A percentile compares a stretch with the other conserved stretches of the same genome.
phyloP scores from a whole-genome alignment of 257 asterid species.

The Solanum medicagineum region DNA sequence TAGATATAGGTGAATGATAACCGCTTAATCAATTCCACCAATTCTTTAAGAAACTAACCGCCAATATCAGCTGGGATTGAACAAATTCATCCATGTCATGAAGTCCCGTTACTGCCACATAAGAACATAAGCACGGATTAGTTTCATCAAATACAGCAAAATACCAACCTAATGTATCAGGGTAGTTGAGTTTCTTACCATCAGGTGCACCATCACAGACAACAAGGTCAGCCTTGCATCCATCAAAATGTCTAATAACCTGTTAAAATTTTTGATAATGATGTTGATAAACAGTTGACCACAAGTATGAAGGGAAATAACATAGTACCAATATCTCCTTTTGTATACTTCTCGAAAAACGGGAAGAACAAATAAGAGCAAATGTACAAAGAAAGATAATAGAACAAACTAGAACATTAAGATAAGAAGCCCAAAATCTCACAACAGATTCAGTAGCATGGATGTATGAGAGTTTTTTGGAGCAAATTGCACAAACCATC shows the following conservation, averaged over 20 bases:
- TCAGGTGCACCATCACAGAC: conserved; percentile 99
- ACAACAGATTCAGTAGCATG: background rate
- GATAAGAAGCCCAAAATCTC: background rate
- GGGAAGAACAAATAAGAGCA: background rate
- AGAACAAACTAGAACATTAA: background rate
- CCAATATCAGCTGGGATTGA: conserved; percentile 94
- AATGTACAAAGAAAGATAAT: background rate
- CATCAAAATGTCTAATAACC: conserved; percentile 98
- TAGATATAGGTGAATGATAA: background rate
- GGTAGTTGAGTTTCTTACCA: conserved; percentile 37
- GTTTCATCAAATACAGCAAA: background rate
- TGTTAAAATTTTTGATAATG: conserved; percentile 1
- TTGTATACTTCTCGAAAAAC: background rate
- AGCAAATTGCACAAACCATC: background rate
- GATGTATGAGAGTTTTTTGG: background rate
- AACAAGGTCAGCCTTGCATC: conserved; percentile 98
- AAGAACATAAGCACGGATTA: background rate
- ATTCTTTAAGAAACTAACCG: conserved; percentile 38
- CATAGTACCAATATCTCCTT: background rate
- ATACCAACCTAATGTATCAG: background rate
- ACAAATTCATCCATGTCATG: conserved; percentile 99
- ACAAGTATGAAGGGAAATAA: background rate
- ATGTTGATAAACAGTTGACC: background rate
- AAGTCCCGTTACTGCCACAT: conserved; percentile 80
- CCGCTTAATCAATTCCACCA: background rate